These are phyloP conservation scores for Solanum megistacrolobum DNA, from an alignment of 257 asterid genomes.

Conservation along the genomic window DNA sequence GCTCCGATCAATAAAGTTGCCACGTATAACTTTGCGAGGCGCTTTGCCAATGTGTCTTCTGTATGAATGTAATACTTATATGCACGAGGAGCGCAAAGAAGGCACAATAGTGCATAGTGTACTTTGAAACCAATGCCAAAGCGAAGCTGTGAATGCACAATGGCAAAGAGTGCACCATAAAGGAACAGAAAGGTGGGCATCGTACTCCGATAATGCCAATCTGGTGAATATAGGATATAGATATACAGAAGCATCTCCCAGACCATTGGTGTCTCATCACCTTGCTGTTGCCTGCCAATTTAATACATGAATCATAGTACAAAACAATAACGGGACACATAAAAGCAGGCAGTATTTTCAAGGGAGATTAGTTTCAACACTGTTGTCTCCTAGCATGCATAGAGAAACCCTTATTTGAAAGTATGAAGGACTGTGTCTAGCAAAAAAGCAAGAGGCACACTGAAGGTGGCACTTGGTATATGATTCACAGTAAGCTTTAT, in stretches of 20 bases:
- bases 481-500: neutral
- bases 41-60: conserved; percentile 63
- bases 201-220: conserved; percentile 94
- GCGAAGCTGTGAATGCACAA: conserved; percentile 63
- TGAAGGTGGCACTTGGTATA: neutral
- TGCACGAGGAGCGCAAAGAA: conserved; percentile 89
- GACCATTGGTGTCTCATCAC: conserved; percentile 99
- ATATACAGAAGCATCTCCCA: conserved; percentile 99
- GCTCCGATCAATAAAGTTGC: conserved; percentile 45
- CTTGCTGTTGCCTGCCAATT: conserved; percentile 76
- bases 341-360: neutral
- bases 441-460: neutral
- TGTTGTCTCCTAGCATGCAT: neutral
- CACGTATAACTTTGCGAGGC: conserved; percentile 58
- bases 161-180: conserved; percentile 70
- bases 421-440: neutral
- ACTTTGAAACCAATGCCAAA: conserved; percentile 63
- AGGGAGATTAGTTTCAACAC: neutral
- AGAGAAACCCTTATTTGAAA: neutral
- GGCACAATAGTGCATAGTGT: conserved; percentile 81
- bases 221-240: conserved; percentile 94
- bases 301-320: neutral
- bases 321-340: neutral
- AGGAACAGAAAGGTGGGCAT: conserved; percentile 93
- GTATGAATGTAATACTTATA: conserved; percentile 83